Conservation (phyloP, 2,329 filamentous ascomycete species). For the Cercospora janseana region DNA sequence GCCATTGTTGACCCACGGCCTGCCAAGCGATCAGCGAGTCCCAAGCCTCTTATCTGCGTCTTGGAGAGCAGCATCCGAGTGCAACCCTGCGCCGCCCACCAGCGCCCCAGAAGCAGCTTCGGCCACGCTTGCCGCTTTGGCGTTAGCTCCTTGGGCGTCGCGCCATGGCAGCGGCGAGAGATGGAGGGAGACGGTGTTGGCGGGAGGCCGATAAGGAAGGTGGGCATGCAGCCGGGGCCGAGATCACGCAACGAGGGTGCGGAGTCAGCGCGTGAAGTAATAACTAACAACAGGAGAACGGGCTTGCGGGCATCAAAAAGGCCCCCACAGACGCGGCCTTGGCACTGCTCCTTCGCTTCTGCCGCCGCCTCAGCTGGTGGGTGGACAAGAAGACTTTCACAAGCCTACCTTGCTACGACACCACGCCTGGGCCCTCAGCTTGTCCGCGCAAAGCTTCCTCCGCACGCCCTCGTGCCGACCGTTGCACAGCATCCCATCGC, state of each 20-base stretch:
- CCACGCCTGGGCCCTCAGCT: no score
- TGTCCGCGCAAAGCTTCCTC: constrained; percentile 21
- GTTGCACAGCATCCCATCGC: neutral
- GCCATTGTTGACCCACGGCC: constrained; percentile 4
- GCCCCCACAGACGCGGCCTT: no score
- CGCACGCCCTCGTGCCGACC: neutral
- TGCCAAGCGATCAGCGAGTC: constrained; percentile 3
- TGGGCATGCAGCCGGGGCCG: neutral
- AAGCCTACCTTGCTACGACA: no score
- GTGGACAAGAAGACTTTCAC: no score
- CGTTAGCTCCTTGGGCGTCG: constrained; percentile 1
- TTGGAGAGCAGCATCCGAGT: neutral
- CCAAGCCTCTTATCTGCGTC: constrained; percentile 9
- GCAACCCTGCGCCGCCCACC: constrained; percentile 2
- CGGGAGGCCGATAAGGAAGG: constrained; percentile 7
- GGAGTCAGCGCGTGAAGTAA: neutral
- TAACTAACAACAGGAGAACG: no score
- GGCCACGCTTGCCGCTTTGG: neutral
- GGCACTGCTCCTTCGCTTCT: no score
- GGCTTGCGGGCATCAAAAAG: no score
- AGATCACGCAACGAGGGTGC: neutral
- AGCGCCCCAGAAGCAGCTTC: neutral
- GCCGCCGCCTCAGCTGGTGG: no score
- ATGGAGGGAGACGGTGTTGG: neutral
- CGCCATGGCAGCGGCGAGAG: no score